Evolutionary conservation across 768 basidiomycete genomes (phyloP).

Genomic region (Russula vinacea): DNA sequence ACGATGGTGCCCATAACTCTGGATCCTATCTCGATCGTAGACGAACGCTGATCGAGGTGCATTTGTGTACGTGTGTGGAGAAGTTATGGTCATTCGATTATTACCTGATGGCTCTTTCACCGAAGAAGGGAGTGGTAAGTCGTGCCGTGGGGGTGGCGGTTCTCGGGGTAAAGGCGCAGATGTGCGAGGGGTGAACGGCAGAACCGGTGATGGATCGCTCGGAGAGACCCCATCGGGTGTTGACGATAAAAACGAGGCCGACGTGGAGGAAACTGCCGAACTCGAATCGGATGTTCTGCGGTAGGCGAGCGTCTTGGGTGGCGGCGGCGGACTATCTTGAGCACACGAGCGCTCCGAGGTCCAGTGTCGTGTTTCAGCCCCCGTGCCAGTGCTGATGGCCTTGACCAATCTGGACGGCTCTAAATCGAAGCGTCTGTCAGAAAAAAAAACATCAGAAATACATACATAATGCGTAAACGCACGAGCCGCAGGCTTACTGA

Average conservation of each 20-base stretch:
- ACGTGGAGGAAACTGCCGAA: constrained; percentile 27
- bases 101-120: constrained; percentile 11
- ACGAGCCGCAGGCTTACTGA: constrained; percentile 10
- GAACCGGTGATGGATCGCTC: constrained; percentile 29
- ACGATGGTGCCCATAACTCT: constrained; percentile 4
- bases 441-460: constrained; percentile 4
- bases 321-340: constrained; percentile 13
- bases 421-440: constrained; percentile 7
- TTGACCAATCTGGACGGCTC: constrained; percentile 7
- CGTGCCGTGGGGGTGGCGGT: not conserved
- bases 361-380: constrained; percentile 21
- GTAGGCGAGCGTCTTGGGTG: constrained; percentile 12
- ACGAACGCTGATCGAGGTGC: constrained; percentile 9
- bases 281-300: constrained; percentile 23
- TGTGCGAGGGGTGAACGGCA: constrained; percentile 22
- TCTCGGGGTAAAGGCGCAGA: constrained; percentile 16
- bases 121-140: not conserved
- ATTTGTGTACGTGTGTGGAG: constrained; percentile 13
- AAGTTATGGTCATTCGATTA: constrained; percentile 10
- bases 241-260: constrained; percentile 27
- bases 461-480: not conserved
- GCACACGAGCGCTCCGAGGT: constrained; percentile 23
- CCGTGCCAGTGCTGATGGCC: not conserved
- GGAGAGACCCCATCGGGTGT: constrained; percentile 27
- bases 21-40: constrained; percentile 16